Evolutionary conservation across 345 rosid genomes (phyloP), one percentile per base, ranked within the genome.

Genomic region (Gossypium australe): DNA sequence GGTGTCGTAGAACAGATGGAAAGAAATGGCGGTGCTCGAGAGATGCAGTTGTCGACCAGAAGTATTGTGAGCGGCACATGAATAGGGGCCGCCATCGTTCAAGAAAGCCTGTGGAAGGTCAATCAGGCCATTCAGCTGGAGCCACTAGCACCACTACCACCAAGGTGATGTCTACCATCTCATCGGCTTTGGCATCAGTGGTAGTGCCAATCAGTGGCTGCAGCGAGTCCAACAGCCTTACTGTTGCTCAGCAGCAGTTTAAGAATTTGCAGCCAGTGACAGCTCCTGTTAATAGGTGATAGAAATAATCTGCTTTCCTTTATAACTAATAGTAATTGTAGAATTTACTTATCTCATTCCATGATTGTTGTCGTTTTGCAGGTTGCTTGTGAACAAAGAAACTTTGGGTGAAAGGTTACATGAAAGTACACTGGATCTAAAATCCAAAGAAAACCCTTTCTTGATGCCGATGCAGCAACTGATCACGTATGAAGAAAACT

Each of bases 31-130:
- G 98, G 85, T 94, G 98, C 92, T 91, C 98, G 0, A 84, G 90
- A 82, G 98, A 92, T 49, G 98, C 93, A 2, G 95, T 92, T 68
- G 87, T 90, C 20, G 95, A 91, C 48, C 98, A 92, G 80, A 94
- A 94, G 82, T 94, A 94, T 69, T 94, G 98, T 57, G 98, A 94
- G 83, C 88, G 97, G 72, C 98, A 94, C 78, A 89, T 94, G 86
- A 94, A 94, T 84, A 79, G 98, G 69, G 98, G 98, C 78, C 98
- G 98, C 80, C 97, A 94, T 83, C 98, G 98, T 92, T 94, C 98
- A 94, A 94, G 98, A 94, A 94, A 94, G 97, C 97, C 97, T 89
- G 98, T 94, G 98, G 98, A 94, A 94, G 95, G 95, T 68, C 97
- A 84, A 79, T 76, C 90, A 43, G 92, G 88, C 90, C 97, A 86